phyloP scores from a whole-genome alignment of 192 early-diverging fungal species.

The Podila epigama region DNA sequence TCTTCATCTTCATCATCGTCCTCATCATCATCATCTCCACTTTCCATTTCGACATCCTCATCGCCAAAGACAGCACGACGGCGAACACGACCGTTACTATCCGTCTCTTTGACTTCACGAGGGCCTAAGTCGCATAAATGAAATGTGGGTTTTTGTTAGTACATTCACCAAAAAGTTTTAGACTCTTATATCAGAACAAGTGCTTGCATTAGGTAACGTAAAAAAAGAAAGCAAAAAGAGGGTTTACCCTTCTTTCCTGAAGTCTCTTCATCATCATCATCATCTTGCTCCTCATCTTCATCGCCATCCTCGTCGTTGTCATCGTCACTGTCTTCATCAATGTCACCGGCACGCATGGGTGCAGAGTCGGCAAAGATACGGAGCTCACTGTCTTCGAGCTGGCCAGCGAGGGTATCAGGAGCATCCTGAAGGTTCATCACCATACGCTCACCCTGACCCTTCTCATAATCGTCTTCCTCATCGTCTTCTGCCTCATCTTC shows the following conservation, averaged over 20 bases:
- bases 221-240: background rate
- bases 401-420: conserved; percentile 71
- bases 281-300: conserved; percentile 52
- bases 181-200: too few species aligned
- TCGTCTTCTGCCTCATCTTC: conserved; percentile 49
- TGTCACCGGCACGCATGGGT: conserved; percentile 57
- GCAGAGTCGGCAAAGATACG: conserved; percentile 73
- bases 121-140: conserved; percentile 7
- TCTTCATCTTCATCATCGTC: conserved; percentile 52
- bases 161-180: too few species aligned
- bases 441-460: conserved; percentile 86
- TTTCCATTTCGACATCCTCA: conserved; percentile 56
- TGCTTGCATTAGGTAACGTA: background rate
- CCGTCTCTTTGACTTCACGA: conserved; percentile 40
- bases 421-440: conserved; percentile 93
- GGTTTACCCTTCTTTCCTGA: conserved; percentile 51
- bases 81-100: conserved; percentile 51
- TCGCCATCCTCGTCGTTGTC: conserved; percentile 43
- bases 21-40: conserved; percentile 51
- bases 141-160: background rate
- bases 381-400: conserved; percentile 71
- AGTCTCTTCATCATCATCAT: conserved; percentile 51
- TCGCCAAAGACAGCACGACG: conserved; percentile 73
- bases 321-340: conserved; percentile 45
- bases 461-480: conserved; percentile 60